Evolutionary conservation across 179 eudicot genomes (phyloP).

Genomic region (Silene vulgaris): DNA sequence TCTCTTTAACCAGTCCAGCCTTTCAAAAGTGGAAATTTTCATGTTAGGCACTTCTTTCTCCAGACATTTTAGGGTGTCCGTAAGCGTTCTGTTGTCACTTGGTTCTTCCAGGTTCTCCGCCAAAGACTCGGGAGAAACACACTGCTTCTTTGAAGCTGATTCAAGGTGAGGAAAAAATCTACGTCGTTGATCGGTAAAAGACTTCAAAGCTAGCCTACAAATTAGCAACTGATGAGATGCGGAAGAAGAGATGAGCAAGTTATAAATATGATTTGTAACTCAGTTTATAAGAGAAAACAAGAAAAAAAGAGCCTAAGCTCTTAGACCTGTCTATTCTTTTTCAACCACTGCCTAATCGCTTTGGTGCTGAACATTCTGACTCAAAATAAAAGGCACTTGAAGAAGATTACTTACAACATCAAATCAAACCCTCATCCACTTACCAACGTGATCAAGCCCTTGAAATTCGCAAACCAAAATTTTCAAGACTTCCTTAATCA

Average conservation of each 20-base stretch:
- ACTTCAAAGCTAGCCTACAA: conserved; percentile 85
- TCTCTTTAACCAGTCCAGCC: conserved; percentile 77
- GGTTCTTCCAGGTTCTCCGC: conserved; percentile 51
- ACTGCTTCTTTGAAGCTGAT: conserved; percentile 56
- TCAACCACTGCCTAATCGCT: background rate
- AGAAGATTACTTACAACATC: background rate
- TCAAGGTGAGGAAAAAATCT: conserved; percentile 87
- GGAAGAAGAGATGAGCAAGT: conserved; percentile 10
- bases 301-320: background rate
- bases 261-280: background rate
- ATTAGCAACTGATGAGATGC: conserved; percentile 12
- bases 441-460: too few relatives aligned
- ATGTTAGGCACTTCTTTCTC: conserved; percentile 61
- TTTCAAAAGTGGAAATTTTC: conserved; percentile 54
- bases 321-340: background rate
- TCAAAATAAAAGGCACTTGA: background rate
- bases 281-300: background rate
- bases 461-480: too few relatives aligned
- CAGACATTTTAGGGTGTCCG: conserved; percentile 45
- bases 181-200: conserved; percentile 79
- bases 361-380: background rate
- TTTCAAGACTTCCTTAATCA: too few relatives aligned
- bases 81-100: conserved; percentile 39
- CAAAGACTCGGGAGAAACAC: conserved; percentile 38
- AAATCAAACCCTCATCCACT: too few relatives aligned